These are phyloP conservation scores for Gossypium herbaceum DNA, from an alignment of 345 rosid species.

Conservation along the genomic window DNA sequence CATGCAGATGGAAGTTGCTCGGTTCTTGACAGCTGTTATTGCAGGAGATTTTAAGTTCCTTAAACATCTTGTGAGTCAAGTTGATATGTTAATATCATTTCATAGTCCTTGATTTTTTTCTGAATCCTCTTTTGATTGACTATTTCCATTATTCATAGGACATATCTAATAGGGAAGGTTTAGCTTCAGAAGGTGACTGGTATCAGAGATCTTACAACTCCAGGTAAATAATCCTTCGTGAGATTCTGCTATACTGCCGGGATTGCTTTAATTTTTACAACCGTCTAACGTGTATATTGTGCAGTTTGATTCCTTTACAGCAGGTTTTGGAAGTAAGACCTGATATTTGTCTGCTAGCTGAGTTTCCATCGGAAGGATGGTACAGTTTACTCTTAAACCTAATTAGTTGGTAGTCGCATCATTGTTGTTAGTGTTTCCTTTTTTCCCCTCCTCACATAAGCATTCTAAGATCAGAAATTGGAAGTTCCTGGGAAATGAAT, in stretches of 20 bases:
- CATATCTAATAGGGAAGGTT: slow-evolving; percentile 70
- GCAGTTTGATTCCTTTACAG: slow-evolving; percentile 62
- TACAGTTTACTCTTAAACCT: slow-evolving; percentile 21
- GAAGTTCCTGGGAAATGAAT: slow-evolving; percentile 5
- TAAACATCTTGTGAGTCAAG: slow-evolving; percentile 55
- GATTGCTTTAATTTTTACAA: not conserved
- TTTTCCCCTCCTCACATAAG: not conserved
- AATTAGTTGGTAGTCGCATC: not conserved
- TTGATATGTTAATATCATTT: slow-evolving; percentile 14
- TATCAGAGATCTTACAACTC: slow-evolving; percentile 49
- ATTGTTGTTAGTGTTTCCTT: not conserved
- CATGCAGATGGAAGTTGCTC: slow-evolving; percentile 64
- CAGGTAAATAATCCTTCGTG: slow-evolving; percentile 34
- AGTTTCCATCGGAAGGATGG: slow-evolving; percentile 72
- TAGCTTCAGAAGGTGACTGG: slow-evolving; percentile 57
- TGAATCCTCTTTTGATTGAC: slow-evolving; percentile 17
- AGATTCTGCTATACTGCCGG: slow-evolving; percentile 3
- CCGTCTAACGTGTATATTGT: slow-evolving; percentile 14
- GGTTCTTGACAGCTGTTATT: slow-evolving; percentile 51
- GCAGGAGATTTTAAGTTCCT: slow-evolving; percentile 68
- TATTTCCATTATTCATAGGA: slow-evolving; percentile 38
- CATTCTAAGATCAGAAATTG: not conserved
- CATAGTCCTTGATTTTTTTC: not conserved
- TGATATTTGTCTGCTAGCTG: slow-evolving; percentile 61
- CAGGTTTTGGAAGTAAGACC: slow-evolving; percentile 71